Base-by-base conservation (phyloP, 805 yeast species). In the Debaryomyces tyrocola region DNA sequence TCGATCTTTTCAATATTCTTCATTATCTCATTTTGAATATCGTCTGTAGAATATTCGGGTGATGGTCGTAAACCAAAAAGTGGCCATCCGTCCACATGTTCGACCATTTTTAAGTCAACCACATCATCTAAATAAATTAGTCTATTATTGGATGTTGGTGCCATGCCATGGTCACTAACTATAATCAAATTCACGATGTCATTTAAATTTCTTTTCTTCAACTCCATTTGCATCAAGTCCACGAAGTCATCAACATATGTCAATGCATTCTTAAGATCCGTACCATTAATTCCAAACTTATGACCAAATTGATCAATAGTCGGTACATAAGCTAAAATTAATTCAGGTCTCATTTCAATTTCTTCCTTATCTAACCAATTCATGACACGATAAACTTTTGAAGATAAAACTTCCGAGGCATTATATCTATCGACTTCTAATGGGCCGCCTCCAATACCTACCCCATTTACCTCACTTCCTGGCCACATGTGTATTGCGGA, bases 401-500 rank as follows among this genome's bases (percentile, higher is more conserved):
- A 57, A 2, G 78, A 70, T 12, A 88, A 66, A 0, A 75, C 53
- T 63, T 87, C 96, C 1, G 81, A 65, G 4, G 80, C 82, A 57
- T 89, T 82, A 66, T 78, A 91, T 44, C 67, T 65, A 53, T 85
- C 94, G 29, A 81, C 80, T 40, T 75, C 77, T 46, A 76, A 59
- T 18, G 74, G 77, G 4, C 45, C 79, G 73, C 46, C 59, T 47
- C 31, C 56, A 29, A 62, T 59, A 11, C 68, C 69, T 6, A 66
- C 67, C 58, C 78, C 81, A 20, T 77, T 75, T 6, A 83, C 95
- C 55, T 90, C 96, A 48, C 90, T 82, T 1, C 97, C 97, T 0
- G 97, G 97, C 96, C 96, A 91, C 96, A 90, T 90, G 64, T 90
- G 96, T n/a, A 89, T 85, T 0, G 90, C 95, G 4, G 85, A 66